Base-by-base conservation (phyloP, 768 basidiomycete genomes). In the Boletellus ananas region DNA sequence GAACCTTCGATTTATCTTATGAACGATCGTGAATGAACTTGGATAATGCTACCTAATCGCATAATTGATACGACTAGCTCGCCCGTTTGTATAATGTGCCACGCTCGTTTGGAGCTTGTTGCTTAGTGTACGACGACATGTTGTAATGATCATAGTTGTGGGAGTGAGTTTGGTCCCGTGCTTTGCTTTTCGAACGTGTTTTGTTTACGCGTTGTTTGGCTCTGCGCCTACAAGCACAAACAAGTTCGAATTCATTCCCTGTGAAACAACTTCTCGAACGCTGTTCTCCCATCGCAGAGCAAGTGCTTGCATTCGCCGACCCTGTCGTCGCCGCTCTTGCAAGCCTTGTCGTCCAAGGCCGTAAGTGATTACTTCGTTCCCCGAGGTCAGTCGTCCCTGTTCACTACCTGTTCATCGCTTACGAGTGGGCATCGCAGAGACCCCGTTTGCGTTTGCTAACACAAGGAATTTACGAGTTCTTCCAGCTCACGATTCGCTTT, bases 151-250 rank as follows among this genome's bases (percentile, higher is more conserved):
- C 1, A 29, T 6, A n/a, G n/a, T 6, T 5, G 23, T 6, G 20
- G 6, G 13, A 39, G 34, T 35, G 27, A 48, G 36, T 8, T 37
- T 37, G 48, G 45, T 64, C 63, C 27, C 64, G 63, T 63, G 60
- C 39, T 44, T 13, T 54, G 48, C 21, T 61, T 55, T 25, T 46
- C 13, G 33, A 57, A 41, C 56, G 55, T 18, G 57, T 47, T 46
- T 56, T 69, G 36, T 69, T 67, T 66, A 62, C 68, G 66, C 45
- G 66, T 62, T 69, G 37, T 67, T 67, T 67, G 43, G 20, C 3
- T 8, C 1, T 27, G 17, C 25, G 9, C 56, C 65, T 55, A 69
- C 68, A 68, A 50, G 43, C 36, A 48, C 67, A 67, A 67, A 67
- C 54, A 67, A 60, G 66, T 67, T 67, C 68, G 51, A 69, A 18